These are phyloP conservation scores for Chamaenerion angustifolium DNA, from an alignment of 345 rosid genomes.

Conservation along the genomic window DNA sequence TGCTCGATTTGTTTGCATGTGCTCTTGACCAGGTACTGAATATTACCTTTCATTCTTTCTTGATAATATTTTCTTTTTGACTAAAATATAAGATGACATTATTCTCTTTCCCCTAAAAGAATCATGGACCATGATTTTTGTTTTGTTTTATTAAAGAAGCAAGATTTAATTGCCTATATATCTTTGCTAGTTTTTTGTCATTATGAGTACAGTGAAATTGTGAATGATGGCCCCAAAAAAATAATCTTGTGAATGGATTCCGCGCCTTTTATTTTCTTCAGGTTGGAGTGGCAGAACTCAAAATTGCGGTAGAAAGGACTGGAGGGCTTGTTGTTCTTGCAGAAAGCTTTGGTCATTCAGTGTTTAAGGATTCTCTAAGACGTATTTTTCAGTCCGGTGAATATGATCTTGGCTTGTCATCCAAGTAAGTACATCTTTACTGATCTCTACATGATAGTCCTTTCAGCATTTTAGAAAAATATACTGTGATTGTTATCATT, in stretches of 20 bases:
- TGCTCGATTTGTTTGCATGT: slow-evolving; percentile 91
- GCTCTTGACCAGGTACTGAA: slow-evolving; percentile 75
- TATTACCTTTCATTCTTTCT: background rate
- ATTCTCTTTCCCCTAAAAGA: too few relatives aligned
- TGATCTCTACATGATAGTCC: background rate
- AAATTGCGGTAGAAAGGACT: slow-evolving; percentile 83
- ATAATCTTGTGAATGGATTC: background rate
- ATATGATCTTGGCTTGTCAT: slow-evolving; percentile 68
- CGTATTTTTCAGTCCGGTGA: slow-evolving; percentile 67
- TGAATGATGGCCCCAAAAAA: too few relatives aligned
- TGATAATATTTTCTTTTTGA: background rate
- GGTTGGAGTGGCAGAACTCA: slow-evolving; percentile 95
- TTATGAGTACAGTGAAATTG: too few relatives aligned
- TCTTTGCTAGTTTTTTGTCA: too few relatives aligned
- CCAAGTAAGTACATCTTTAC: slow-evolving; percentile 64
- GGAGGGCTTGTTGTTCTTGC: slow-evolving; percentile 98
- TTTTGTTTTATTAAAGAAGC: too few relatives aligned
- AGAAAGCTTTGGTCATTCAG: slow-evolving; percentile 96
- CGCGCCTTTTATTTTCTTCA: slow-evolving; percentile 11
- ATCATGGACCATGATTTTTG: too few relatives aligned
- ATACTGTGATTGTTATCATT: background rate
- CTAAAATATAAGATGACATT: too few relatives aligned
- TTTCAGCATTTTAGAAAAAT: background rate
- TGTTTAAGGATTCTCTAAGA: slow-evolving; percentile 74
- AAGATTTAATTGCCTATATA: too few relatives aligned